phyloP scores from a whole-genome alignment of 805 yeast genomes.

The Jamesozyma gamospora region DNA sequence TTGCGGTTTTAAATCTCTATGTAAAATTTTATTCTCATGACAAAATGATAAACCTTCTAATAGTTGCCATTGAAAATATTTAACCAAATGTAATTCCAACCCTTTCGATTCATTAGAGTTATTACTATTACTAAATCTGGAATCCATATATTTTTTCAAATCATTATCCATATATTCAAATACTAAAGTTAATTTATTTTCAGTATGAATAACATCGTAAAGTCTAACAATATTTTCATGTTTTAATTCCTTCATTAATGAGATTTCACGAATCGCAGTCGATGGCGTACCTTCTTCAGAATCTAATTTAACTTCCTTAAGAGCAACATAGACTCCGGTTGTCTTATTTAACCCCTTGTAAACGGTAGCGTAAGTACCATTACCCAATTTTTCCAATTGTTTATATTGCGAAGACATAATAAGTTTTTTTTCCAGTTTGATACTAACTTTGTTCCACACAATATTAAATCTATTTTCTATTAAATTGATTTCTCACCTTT shows the following conservation, averaged over 20 bases:
- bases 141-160: slow-evolving; percentile 92
- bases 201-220: slow-evolving; percentile 91
- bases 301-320: slow-evolving; percentile 89
- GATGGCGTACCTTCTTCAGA: slow-evolving; percentile 98
- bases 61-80: slow-evolving; percentile 84
- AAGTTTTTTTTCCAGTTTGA: neutral
- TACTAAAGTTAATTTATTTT: slow-evolving; percentile 86
- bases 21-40: slow-evolving; percentile 88
- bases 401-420: slow-evolving; percentile 25
- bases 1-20: slow-evolving; percentile 94
- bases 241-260: slow-evolving; percentile 83
- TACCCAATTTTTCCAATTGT: slow-evolving; percentile 31
- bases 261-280: slow-evolving; percentile 93
- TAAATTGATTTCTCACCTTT: too few relatives aligned
- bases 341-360: slow-evolving; percentile 90
- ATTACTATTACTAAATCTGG: slow-evolving; percentile 21
- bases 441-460: too few relatives aligned
- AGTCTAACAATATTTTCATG: slow-evolving; percentile 89
- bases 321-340: slow-evolving; percentile 88
- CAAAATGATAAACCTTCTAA: slow-evolving; percentile 87
- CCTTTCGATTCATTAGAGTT: slow-evolving; percentile 16
- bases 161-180: slow-evolving; percentile 92
- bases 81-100: slow-evolving; percentile 50
- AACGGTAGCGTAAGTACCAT: slow-evolving; percentile 92
- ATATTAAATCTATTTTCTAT: too few relatives aligned